Evolutionary conservation across 73 alveolate species (phyloP).

Genomic region (Tetrahymena thermophila): DNA sequence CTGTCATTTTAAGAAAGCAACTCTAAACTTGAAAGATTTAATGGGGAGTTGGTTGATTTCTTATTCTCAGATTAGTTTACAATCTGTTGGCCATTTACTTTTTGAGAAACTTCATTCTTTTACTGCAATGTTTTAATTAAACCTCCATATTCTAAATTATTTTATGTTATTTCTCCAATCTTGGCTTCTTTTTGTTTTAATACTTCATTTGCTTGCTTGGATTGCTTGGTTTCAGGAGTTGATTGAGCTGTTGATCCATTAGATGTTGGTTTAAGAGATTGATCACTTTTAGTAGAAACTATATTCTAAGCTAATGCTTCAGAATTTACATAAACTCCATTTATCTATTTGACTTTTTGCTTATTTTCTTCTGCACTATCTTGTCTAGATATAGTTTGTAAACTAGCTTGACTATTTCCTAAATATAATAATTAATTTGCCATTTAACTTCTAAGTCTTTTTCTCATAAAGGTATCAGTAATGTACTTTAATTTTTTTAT

Average conservation of each 20-base stretch:
- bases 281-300: neutral
- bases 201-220: neutral
- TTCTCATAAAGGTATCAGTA: neutral
- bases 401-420: neutral
- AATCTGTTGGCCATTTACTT: neutral
- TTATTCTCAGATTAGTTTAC: neutral
- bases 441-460: neutral
- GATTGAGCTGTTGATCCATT: neutral
- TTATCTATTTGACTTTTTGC: neutral
- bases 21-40: neutral
- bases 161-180: neutral
- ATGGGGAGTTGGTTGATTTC: neutral
- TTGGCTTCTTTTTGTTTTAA: neutral
- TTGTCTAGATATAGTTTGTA: neutral
- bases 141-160: neutral
- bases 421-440: neutral
- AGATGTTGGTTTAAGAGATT: neutral
- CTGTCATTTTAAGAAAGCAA: neutral
- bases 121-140: neutral
- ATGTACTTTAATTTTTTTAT: neutral
- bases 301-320: neutral
- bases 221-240: neutral
- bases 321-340: neutral
- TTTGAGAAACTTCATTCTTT: neutral
- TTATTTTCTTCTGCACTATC: neutral